phyloP scores from a whole-genome alignment of 768 basidiomycete species.

The Lactifluus subvellereus region DNA sequence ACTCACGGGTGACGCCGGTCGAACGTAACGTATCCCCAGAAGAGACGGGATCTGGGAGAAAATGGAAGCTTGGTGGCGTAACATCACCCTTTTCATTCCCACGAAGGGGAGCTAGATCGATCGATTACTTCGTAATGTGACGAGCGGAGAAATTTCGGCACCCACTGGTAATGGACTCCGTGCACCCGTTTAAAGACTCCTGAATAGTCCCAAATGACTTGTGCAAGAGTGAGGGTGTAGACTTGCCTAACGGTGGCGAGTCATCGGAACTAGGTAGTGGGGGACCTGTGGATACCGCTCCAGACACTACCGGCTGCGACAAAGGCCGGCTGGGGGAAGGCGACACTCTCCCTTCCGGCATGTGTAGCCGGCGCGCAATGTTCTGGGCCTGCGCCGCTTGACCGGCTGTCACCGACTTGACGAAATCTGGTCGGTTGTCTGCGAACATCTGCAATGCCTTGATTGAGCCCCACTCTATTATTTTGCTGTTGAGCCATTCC shows the following conservation, averaged over 20 bases:
- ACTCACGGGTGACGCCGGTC: constrained; percentile 15
- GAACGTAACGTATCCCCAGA: constrained; percentile 1
- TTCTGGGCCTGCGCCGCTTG: constrained; percentile 44
- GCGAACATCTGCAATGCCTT: constrained; percentile 92
- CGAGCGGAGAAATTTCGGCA: constrained; percentile 2
- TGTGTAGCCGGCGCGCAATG: constrained; percentile 43
- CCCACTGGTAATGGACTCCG: constrained; percentile 4
- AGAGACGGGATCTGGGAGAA: constrained; percentile 1
- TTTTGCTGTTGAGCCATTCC: constrained; percentile 95
- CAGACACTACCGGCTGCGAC: constrained; percentile 27
- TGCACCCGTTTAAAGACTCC: not conserved
- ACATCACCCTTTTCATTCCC: constrained; percentile 11
- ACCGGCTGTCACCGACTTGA: constrained; percentile 40
- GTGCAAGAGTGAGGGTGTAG: constrained; percentile 4
- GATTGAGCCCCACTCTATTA: constrained; percentile 99
- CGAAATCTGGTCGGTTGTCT: constrained; percentile 61
- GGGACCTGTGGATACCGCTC: constrained; percentile 4
- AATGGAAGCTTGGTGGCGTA: constrained; percentile 2
- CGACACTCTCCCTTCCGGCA: constrained; percentile 42
- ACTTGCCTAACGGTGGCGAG: not conserved
- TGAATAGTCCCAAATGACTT: constrained; percentile 12
- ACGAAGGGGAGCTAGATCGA: not conserved
- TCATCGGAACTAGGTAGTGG: constrained; percentile 3
- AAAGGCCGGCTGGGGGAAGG: constrained; percentile 38
- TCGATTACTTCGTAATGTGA: constrained; percentile 11